phyloP scores from a whole-genome alignment of 768 basidiomycete species.

The Hebeloma cylindrosporum region DNA sequence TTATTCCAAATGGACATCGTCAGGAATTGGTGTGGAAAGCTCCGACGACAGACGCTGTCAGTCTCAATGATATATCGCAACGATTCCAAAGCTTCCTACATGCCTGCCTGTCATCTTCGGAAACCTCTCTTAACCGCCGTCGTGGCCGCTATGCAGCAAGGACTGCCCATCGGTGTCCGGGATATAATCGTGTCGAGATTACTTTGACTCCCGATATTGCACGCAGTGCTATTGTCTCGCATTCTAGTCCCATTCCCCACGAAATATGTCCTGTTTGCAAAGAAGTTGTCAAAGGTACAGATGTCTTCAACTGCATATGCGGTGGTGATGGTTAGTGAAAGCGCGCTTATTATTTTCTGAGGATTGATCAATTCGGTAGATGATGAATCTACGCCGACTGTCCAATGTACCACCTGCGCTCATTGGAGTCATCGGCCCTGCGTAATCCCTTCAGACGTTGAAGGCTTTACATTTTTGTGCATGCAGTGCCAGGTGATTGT shows the following conservation, averaged over 20 bases:
- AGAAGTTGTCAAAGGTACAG: slow-evolving; percentile 9
- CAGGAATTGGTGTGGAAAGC: slow-evolving; percentile 9
- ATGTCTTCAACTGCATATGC: slow-evolving; percentile 10
- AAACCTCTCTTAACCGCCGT: not conserved
- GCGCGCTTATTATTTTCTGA: not conserved
- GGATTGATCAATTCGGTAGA: not conserved
- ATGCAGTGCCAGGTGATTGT: too few relatives aligned
- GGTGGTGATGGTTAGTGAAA: slow-evolving; percentile 6
- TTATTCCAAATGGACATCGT: not conserved
- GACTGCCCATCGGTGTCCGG: slow-evolving; percentile 7
- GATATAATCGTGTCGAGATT: slow-evolving; percentile 11
- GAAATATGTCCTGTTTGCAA: slow-evolving; percentile 10
- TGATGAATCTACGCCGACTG: slow-evolving; percentile 7
- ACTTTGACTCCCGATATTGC: slow-evolving; percentile 7
- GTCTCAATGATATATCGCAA: slow-evolving; percentile 6
- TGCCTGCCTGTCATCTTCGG: not conserved
- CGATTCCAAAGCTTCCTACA: slow-evolving; percentile 6
- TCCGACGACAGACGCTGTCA: not conserved
- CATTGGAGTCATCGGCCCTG: too few relatives aligned
- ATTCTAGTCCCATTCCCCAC: slow-evolving; percentile 2
- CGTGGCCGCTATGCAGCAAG: not conserved
- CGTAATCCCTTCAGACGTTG: too few relatives aligned
- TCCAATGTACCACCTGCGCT: slow-evolving; percentile 5
- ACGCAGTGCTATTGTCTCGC: slow-evolving; percentile 8
- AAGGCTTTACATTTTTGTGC: too few relatives aligned